Evolutionary conservation across 164 flowering plant genomes (phyloP), one percentile per base, ranked within the genome.

Genomic region (Umbilicus rupestris): DNA sequence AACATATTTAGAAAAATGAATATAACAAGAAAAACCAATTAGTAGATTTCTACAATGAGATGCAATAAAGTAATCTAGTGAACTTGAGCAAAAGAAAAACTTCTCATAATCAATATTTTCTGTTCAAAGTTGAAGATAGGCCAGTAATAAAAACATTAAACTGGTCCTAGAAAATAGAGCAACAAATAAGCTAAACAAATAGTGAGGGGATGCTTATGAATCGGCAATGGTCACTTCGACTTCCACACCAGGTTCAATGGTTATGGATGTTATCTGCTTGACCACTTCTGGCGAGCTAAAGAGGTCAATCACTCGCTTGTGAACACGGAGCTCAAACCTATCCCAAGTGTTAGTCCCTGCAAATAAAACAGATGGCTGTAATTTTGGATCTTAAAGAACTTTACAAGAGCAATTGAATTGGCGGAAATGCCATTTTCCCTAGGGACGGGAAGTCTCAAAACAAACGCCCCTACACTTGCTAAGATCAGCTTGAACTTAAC

Each of bases 291-390:
- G 81, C 26, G 97, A 90, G 73, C 92, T 88, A 73, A 82, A 84
- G 60, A 88, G 88, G 71, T 90, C 97, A 52, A 90, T 90, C 55
- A 90, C 92, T 8, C 97, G 77, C 82, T 88, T 90, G 89, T 88
- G 97, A 2, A 90, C 89, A 20, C 95, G 84, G 1, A 90, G 89
- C 82, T 90, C 97, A 76, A 90, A 90, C 67, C 97, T 78, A 41
- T 90, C 97, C 82, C 83, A 90, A 0, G 97, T 90, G 81, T 90
- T 90, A n/a, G 97, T 90, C 68, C 97, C 95, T 88, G 73, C 57
- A 62, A 11, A 20, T 7, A 68, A 9, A 50, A 46, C 8, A 30
- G 31, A 41, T 12, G 39, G 22, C 44, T 2, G 29, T 66, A 28
- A 30, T 39, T 19, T n/a, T 11, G n/a, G 30, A 64, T 17, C 8